Base-by-base conservation (phyloP, 441 rosid species). In the Raphanus hybrid region DNA sequence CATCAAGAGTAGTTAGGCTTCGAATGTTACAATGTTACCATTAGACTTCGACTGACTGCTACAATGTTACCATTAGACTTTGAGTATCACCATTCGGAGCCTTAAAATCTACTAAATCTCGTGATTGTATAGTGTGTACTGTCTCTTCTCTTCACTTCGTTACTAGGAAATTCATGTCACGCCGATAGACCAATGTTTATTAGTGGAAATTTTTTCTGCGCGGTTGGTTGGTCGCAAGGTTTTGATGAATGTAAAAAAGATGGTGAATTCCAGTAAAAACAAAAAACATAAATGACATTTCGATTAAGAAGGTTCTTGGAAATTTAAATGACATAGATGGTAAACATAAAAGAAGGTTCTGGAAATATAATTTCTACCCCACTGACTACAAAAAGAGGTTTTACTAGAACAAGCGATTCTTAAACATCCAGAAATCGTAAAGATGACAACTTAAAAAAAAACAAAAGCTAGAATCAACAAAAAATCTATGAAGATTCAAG, bases 1-100 rank as follows among this genome's bases (percentile, higher is more conserved):
- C 99, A 54, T 87, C 92, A 9, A 92, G 87, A 83, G 89, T 95
- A 5, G 90, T 95, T n/a, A 91, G 9, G 45, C 26, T 23, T 23
- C 26, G 26, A 23, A 23, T 23, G 26, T 23, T 23, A 23, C 26
- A 23, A 23, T 23, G 26, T 23, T 23, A 23, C 26, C 26, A 23
- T 23, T 23, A 23, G 26, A 23, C 26, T 23, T 23, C 26, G 26
- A 23, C 26, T 23, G 26, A 23, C n/a, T n/a, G n/a, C n/a, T n/a
- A n/a, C n/a, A n/a, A 1, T 23, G 26, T 23, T 23, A 23, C 26
- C 26, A 23, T 23, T 23, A 2, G 26, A 23, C 2, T n/a, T n/a
- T n/a, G n/a, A n/a, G n/a, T n/a, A n/a, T n/a, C n/a, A n/a, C n/a
- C n/a, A n/a, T n/a, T n/a, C n/a, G n/a, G n/a, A n/a, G n/a, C n/a